phyloP scores from a whole-genome alignment of 2,329 filamentous ascomycete species.

The Penicillium sp. region DNA sequence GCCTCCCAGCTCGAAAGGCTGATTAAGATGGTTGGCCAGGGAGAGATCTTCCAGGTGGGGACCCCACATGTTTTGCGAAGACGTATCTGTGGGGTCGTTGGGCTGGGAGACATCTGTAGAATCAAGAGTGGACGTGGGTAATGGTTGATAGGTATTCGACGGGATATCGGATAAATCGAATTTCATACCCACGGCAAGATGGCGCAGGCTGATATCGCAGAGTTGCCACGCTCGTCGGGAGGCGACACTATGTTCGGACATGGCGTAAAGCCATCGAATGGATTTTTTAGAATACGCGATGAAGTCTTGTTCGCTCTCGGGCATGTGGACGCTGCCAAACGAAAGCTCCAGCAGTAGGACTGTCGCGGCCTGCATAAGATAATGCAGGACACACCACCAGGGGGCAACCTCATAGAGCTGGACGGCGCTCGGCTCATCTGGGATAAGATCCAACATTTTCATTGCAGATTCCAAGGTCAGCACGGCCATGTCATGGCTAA shows the following conservation, averaged over 20 bases:
- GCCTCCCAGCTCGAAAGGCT: not conserved
- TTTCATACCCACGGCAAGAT: conserved; percentile 39
- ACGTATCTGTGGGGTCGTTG: not conserved
- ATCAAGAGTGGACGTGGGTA: conserved; percentile 14
- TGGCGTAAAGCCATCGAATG: conserved; percentile 47
- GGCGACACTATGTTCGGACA: conserved; percentile 44
- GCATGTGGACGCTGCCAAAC: conserved; percentile 49
- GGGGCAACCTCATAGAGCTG: conserved; percentile 46
- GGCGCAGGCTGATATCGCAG: conserved; percentile 42
- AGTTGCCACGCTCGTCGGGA: conserved; percentile 48
- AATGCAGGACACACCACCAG: conserved; percentile 53
- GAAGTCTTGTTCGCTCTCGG: conserved; percentile 43
- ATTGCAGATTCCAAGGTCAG: conserved; percentile 45
- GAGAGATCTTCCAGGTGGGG: conserved; percentile 13
- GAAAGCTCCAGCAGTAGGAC: conserved; percentile 52
- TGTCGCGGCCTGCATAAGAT: conserved; percentile 49
- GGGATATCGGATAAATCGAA: conserved; percentile 42
- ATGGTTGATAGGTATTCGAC: conserved; percentile 20
- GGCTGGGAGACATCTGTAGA: not conserved
- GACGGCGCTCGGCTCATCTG: conserved; percentile 45
- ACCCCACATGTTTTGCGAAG: conserved; percentile 13
- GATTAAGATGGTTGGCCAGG: not conserved
- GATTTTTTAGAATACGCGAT: conserved; percentile 46
- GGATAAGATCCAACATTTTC: conserved; percentile 46
- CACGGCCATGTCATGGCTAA: conserved; percentile 46